A percentile compares a stretch with the other conserved stretches of the same genome.
These are phyloP conservation scores for Aspergillus baeticus DNA, from an alignment of 495 filamentous ascomycete genomes.

Conservation along the genomic window DNA sequence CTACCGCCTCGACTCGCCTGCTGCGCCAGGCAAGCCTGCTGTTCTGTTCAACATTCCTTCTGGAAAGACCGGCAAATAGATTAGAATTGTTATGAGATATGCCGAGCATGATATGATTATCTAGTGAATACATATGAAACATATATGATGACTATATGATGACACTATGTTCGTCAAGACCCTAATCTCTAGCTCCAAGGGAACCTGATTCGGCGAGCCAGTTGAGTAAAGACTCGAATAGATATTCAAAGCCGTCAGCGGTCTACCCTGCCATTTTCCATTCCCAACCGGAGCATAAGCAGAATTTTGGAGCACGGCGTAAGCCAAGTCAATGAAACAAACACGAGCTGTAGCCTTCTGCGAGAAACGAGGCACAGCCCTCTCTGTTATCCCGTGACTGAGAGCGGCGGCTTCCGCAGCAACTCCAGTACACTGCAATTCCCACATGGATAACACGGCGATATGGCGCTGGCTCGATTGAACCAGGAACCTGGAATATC, in stretches of 20 bases:
- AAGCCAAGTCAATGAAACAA: background rate
- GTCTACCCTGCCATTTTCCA: too few relatives aligned
- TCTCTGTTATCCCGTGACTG: background rate
- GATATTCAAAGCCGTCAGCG: too few relatives aligned
- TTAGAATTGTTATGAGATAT: background rate
- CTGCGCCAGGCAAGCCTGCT: constrained; percentile 58
- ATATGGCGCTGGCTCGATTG: background rate
- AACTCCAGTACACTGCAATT: background rate
- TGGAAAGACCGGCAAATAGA: constrained; percentile 53
- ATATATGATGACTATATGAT: background rate
- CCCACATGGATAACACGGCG: background rate
- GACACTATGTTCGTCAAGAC: too few relatives aligned
- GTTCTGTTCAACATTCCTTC: constrained; percentile 80
- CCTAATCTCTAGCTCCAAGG: too few relatives aligned
- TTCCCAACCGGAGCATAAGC: too few relatives aligned
- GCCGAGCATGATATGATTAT: background rate
- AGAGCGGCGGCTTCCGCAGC: background rate
- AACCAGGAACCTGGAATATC: background rate
- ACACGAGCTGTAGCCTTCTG: background rate
- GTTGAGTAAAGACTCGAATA: too few relatives aligned
- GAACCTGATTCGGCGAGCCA: too few relatives aligned
- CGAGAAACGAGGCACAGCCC: background rate
- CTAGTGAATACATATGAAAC: background rate
- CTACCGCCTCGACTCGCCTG: constrained; percentile 72
- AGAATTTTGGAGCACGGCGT: too few relatives aligned